Conservation (phyloP, 192 early-diverging fungal genomes). For the Backusella mclennaniae region DNA sequence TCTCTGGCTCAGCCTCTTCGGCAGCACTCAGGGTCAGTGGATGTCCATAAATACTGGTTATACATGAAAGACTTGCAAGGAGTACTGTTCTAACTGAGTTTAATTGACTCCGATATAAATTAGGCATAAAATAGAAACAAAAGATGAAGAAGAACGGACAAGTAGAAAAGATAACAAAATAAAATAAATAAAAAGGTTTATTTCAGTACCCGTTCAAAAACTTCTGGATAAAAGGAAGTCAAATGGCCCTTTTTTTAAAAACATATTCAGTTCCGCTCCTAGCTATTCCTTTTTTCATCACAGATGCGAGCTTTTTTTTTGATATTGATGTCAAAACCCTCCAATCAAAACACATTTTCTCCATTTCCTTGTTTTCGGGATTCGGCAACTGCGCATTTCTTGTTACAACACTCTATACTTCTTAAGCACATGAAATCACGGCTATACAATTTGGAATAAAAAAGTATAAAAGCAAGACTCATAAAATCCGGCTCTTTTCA, state of each 20-base stretch:
- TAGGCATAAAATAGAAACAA: neutral
- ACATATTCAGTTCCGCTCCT: neutral
- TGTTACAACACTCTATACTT: no score
- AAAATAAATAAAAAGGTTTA: neutral
- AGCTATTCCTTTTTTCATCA: neutral
- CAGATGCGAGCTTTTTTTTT: neutral
- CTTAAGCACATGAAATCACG: no score
- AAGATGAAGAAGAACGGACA: neutral
- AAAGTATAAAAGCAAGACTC: no score
- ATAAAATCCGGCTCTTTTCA: no score
- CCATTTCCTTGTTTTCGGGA: no score
- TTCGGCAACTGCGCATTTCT: no score
- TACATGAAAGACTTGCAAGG: neutral
- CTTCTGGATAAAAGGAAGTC: neutral
- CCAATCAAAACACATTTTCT: no score
- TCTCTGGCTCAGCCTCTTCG: neutral
- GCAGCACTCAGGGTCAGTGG: neutral
- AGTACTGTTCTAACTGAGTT: conserved; percentile 8
- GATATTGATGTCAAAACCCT: neutral
- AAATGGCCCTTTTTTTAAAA: neutral
- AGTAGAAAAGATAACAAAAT: neutral
- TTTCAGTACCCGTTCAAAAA: neutral
- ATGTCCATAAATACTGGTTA: conserved; percentile 15
- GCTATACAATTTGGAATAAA: no score
- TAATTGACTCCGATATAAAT: conserved; percentile 1